Evolutionary conservation across 352 stramenopile genomes (phyloP), one percentile per base, ranked within the genome.

Genomic region (Pseudoperonospora humuli): DNA sequence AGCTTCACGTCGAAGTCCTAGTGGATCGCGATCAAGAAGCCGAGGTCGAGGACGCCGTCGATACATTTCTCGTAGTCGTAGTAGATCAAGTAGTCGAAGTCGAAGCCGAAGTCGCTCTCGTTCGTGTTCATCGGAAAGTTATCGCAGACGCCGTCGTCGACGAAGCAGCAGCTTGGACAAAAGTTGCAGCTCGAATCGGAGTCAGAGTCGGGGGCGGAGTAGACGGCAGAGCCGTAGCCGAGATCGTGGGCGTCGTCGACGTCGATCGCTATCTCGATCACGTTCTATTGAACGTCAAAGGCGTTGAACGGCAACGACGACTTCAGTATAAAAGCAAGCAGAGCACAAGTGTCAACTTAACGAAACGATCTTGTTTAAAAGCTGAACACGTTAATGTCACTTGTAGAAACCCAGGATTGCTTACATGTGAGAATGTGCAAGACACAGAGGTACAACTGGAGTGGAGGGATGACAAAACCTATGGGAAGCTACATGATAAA

Each of bases 401-500:
- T 15, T 5, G 14, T 26, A 9, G 10, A 24, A 13, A 28, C 25
- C n/a, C 24, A 14, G 18, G 27, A 23, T 44, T 40, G 18, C 18
- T 33, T 33, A 37, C 43, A 42, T 7, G 23, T 26, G 24, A 15
- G 10, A 25, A 43, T 31, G 21, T 24, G 14, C 36, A 45, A 49
- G 23, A 49, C 19, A 41, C 24, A 15, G 27, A 39, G 38, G 28
- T 15, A 33, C 10, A 35, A 29, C 11, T 28, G 36, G 19, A 34
- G 32, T 26, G 14, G 31, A 38, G 39, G 27, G 18, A 21, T 45
- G 50, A 48, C 40, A 61, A 60, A 54, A 35, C 42, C 27, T 51
- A 53, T 56, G 56, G 39, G 28, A 60, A 66, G 59, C 45, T 62
- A 54, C 45, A 66, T 53, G 49, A 62, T 50, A 57, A 50, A 48